Evolutionary conservation across 73 alveolate species (phyloP), one percentile per base, ranked within the genome.

Genomic region (Symbiodinium pilosum): DNA sequence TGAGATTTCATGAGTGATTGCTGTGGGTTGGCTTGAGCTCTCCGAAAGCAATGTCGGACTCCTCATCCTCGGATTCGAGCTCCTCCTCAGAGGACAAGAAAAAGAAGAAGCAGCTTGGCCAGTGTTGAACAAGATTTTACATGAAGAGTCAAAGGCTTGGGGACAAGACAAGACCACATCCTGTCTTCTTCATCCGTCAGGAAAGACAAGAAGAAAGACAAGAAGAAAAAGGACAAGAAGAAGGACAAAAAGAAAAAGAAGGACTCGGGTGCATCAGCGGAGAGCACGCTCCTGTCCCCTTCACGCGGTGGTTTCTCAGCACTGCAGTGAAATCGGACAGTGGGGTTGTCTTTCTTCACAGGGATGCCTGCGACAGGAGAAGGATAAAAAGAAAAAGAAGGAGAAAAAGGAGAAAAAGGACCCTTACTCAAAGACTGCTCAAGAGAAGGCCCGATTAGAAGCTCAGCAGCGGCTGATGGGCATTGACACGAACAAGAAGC

Each of bases 381-480:
- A 91, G 88, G 97, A 91, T 18, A 91, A 91, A 20, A 91, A 91
- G 56, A 86, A 91, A 32, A 91, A 91, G 18, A 91, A 91, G 56
- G 75, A 91, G 43, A 91, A 89, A 39, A 89, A 89, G 95, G 95
- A 39, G 0, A 38, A 41, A 42, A 21, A 87, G 94, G 94, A 91
- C 47, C 97, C 97, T 20, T 91, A 91, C 41, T 91, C 97, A 40
- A 91, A 91, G 81, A 91, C 87, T 16, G 97, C 97, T 21, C 97
- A 91, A 42, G 97, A 91, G 88, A 91, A 91, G 88, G 97, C 97
- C 39, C 97, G 97, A 8, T 71, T 91, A 36, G 97, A 91, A 39
- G 97, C 97, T 3, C 97, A 91, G 18, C 97, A 91, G 88, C 97
- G 97, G 44, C 88, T 91, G 43, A 91, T 91, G 97, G 97, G 97